Conservation (phyloP, 768 basidiomycete genomes). For the Podaxis sp. region DNA sequence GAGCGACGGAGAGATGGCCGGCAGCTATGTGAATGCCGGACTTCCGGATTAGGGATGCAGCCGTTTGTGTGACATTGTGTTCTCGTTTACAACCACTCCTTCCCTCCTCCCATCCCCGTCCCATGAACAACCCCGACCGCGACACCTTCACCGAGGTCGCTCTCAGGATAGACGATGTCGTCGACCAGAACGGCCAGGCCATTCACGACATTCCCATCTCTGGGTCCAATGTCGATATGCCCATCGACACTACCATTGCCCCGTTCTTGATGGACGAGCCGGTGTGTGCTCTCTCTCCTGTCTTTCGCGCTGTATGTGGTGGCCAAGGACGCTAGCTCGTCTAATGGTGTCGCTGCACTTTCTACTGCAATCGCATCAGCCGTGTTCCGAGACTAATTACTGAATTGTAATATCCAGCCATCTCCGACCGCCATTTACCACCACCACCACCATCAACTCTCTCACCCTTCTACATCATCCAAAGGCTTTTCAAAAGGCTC, state of each 20-base stretch:
- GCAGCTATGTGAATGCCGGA: constrained; percentile 4
- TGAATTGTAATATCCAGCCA: neutral
- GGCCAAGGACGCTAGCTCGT: neutral
- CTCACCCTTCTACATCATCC: constrained; percentile 21
- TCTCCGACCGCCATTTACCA: constrained; percentile 8
- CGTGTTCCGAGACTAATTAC: neutral
- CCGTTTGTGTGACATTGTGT: neutral
- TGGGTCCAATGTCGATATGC: neutral
- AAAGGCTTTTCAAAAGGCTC: constrained; percentile 30
- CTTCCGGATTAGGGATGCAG: neutral
- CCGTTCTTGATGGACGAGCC: constrained; percentile 12
- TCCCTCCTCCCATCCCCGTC: neutral
- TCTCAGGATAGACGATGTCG: constrained; percentile 15
- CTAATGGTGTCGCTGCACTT: neutral
- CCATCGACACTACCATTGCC: constrained; percentile 13
- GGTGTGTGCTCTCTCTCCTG: neutral
- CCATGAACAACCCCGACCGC: constrained; percentile 1
- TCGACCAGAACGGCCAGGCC: constrained; percentile 15
- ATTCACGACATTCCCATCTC: neutral
- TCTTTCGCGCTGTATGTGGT: neutral
- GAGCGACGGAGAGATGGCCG: neutral
- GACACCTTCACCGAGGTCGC: neutral
- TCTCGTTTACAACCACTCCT: constrained; percentile 4
- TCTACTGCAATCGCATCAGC: neutral
- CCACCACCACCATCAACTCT: neutral